These are phyloP conservation scores for Metschnikowia amazonensis DNA, from an alignment of 805 yeast species.

Conservation along the genomic window DNA sequence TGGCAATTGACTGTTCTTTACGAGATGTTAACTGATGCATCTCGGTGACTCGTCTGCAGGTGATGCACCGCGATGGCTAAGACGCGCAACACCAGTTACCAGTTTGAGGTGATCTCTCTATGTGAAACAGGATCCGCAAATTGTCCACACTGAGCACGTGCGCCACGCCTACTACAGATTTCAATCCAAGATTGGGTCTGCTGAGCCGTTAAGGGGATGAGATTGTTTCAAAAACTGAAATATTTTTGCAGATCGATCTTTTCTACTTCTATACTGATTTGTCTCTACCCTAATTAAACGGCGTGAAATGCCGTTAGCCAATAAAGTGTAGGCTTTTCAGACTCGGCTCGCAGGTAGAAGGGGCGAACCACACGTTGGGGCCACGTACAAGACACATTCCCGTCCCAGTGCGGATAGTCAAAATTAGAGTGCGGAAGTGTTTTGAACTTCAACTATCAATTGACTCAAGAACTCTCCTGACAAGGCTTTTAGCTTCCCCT, in stretches of 20 bases:
- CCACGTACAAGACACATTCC: not conserved
- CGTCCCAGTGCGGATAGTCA: not conserved
- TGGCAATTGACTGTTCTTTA: not conserved
- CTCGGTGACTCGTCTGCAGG: not conserved
- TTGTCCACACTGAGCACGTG: conserved; percentile 1
- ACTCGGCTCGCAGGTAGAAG: not conserved
- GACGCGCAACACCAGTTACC: conserved; percentile 1
- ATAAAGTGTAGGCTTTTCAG: not conserved
- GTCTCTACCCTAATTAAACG: not conserved
- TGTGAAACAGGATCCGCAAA: not conserved
- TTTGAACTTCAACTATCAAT: not conserved
- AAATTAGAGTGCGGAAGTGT: not conserved
- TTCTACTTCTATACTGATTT: not conserved
- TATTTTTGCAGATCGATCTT: not conserved
- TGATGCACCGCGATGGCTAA: not conserved
- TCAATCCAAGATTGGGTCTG: not conserved
- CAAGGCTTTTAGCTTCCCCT: not conserved
- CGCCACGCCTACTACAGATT: not conserved
- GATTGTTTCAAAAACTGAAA: not conserved
- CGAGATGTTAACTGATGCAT: not conserved
- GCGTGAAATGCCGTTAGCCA: not conserved
- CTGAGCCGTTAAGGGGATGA: too few relatives aligned
- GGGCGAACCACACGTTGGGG: not conserved
- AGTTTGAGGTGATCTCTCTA: not conserved
- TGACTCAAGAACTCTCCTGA: not conserved